Evolutionary conservation across 371 early-diverging fungal genomes (phyloP).

Genomic region (Thermomucor indicae-seudaticae): DNA sequence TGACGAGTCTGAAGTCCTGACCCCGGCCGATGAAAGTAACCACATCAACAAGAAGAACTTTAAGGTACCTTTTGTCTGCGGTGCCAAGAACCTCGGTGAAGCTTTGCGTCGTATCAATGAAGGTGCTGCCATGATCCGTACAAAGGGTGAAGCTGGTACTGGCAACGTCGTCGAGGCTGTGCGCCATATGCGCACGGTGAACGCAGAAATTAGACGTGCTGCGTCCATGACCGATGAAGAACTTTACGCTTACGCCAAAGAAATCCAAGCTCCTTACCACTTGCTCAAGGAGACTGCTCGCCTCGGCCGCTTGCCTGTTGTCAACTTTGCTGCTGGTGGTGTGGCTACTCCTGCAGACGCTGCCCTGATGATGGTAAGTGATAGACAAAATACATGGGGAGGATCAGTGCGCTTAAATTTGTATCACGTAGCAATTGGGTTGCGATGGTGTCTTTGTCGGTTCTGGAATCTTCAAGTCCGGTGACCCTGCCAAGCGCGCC

Average conservation of each 20-base stretch:
- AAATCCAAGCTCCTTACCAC: slow-evolving; percentile 86
- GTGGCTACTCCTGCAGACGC: slow-evolving; percentile 97
- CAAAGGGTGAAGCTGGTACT: slow-evolving; percentile 98
- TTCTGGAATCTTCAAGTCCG: slow-evolving; percentile 89
- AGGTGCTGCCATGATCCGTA: slow-evolving; percentile 97
- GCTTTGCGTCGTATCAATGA: slow-evolving; percentile 95
- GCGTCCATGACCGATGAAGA: slow-evolving; percentile 67
- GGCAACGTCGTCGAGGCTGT: slow-evolving; percentile 97
- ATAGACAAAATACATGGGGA: too few species aligned
- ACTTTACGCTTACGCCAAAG: slow-evolving; percentile 88
- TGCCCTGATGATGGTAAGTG: slow-evolving; percentile 85
- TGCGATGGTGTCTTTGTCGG: slow-evolving; percentile 97
- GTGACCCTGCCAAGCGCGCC: slow-evolving; percentile 95
- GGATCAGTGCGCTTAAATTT: too few species aligned
- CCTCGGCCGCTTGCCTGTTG: slow-evolving; percentile 92
- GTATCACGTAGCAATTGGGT: slow-evolving; percentile 70
- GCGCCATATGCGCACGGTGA: slow-evolving; percentile 87
- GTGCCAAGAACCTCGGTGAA: slow-evolving; percentile 94
- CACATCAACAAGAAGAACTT: slow-evolving; percentile 93
- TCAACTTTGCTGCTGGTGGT: slow-evolving; percentile 98
- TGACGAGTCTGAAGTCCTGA: slow-evolving; percentile 96
- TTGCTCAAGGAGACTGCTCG: slow-evolving; percentile 86
- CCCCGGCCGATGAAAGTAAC: slow-evolving; percentile 90
- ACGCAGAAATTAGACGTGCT: slow-evolving; percentile 79
- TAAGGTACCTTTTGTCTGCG: slow-evolving; percentile 95